Evolutionary conservation across 1,284 basidiomycete species (phyloP), one percentile per base, ranked within the genome.

Genomic region (Apiotrichum brassicae): DNA sequence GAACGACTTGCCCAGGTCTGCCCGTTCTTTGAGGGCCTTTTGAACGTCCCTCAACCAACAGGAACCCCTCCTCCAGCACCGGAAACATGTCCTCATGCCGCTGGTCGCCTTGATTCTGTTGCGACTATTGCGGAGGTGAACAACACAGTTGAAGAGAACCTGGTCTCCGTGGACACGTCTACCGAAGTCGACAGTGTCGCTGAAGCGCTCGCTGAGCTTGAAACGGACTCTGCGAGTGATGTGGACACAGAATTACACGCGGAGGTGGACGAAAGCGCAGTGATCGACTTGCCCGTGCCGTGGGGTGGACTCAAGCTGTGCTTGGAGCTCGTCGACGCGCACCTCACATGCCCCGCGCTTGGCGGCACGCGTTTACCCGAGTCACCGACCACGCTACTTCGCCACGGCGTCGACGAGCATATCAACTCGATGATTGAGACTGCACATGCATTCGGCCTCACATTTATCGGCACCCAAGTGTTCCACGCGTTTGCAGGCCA

Each of bases 391-490:
- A 30, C 4, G 4, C 26, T 42, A 2, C 26, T 42, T 3, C 19
- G 9, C 9, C 16, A 28, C 4, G 40, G 28, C 18, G 40, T 42
- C 11, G 26, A 42, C 9, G 40, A 42, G 40, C 40, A 42, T 19
- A 30, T 42, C 25, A 32, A 42, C 40, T 22, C 26, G 2, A 42
- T 42, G 40, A 11, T 42, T 14, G 40, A 42, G 40, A 42, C 40
- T n/a, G 40, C 40, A 8, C 40, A 42, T 19, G 28, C 18, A 12
- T 42, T 42, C 32, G 40, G 40, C 25, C 26, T 42, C 19, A 13
- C 40, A n/a, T 42, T 42, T 32, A 24, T 42, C 26, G 40, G 40
- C 26, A 28, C 14, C 18, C 40, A 42, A n/a, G 40, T 42, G 13
- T 42, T 18, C 26, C 7, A 20, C 16, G 28, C 40, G 19, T 42